phyloP scores from a whole-genome alignment of 306 rosid genomes.

The Prunus padus region DNA sequence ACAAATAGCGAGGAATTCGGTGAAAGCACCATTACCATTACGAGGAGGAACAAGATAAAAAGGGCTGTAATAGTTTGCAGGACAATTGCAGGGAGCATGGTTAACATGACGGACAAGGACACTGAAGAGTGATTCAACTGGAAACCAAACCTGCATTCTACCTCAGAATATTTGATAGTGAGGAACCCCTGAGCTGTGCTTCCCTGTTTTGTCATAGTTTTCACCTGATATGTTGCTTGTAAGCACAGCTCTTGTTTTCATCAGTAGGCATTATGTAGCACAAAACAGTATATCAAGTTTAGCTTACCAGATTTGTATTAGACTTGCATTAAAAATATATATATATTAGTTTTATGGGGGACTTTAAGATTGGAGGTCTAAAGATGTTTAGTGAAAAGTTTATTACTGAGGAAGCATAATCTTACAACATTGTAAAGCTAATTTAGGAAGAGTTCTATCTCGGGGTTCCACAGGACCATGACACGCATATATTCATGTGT shows the following conservation, averaged over 20 bases:
- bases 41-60: conserved; percentile 38
- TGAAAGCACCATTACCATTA: conserved; percentile 18
- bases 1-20: conserved; percentile 30
- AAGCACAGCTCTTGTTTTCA: too few relatives aligned
- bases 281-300: too few relatives aligned
- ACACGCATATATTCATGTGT: background rate
- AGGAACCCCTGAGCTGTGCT: conserved; percentile 59
- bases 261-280: too few relatives aligned
- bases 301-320: too few relatives aligned
- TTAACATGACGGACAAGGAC: conserved; percentile 26
- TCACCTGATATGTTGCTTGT: conserved; percentile 28
- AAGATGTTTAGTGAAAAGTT: too few relatives aligned
- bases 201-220: conserved; percentile 70
- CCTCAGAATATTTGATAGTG: conserved; percentile 36
- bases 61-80: conserved; percentile 67
- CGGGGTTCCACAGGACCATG: background rate
- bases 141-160: conserved; percentile 30
- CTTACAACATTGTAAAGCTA: background rate
- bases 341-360: too few relatives aligned
- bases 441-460: background rate
- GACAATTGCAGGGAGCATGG: conserved; percentile 56
- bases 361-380: too few relatives aligned
- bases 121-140: conserved; percentile 24
- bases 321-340: too few relatives aligned
- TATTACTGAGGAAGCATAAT: too few relatives aligned